Percentiles rank a stretch among this genome's conserved stretches.
Conservation (phyloP, 2,329 filamentous ascomycete species). For the Setomelanomma holmii region DNA sequence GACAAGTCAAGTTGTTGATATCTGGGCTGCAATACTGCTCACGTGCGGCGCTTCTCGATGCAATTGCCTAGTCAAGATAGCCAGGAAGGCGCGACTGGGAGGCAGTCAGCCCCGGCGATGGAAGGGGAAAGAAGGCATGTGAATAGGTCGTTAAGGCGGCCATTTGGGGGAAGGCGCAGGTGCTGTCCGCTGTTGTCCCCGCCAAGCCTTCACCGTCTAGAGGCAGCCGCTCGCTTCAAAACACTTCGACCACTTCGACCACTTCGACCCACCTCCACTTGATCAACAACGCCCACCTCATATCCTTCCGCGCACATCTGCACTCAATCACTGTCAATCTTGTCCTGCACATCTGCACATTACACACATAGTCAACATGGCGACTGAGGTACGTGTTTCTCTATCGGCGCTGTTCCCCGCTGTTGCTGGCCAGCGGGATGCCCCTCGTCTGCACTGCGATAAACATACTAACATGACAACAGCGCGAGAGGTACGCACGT, state of each 20-base stretch:
- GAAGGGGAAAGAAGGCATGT: slow-evolving; percentile 21
- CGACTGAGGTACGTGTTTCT: slow-evolving; percentile 65
- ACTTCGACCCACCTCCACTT: slow-evolving; percentile 34
- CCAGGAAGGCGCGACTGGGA: neutral
- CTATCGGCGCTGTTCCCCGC: slow-evolving; percentile 46
- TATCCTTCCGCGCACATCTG: slow-evolving; percentile 35
- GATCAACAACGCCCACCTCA: slow-evolving; percentile 26
- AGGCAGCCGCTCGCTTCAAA: slow-evolving; percentile 40
- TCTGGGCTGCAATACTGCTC: slow-evolving; percentile 12
- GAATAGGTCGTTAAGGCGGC: slow-evolving; percentile 20
- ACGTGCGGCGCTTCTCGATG: slow-evolving; percentile 24
- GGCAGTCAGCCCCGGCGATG: slow-evolving; percentile 1
- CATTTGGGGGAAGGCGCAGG: slow-evolving; percentile 32
- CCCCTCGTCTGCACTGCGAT: slow-evolving; percentile 44
- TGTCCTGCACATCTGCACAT: slow-evolving; percentile 22
- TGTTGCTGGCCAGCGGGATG: slow-evolving; percentile 46
- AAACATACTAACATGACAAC: slow-evolving; percentile 47
- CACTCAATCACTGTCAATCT: slow-evolving; percentile 22
- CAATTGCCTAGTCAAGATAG: neutral
- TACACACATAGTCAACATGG: slow-evolving; percentile 57
- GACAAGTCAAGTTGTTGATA: slow-evolving; percentile 3
- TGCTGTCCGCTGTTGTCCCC: slow-evolving; percentile 23
- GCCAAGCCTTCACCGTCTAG: slow-evolving; percentile 18
- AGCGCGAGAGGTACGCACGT: slow-evolving; percentile 58
- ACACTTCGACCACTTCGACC: slow-evolving; percentile 33